Evolutionary conservation across 75 land plant genomes (phyloP), one percentile per base, ranked within the genome.

Genomic region (Selaginella tamariscina): DNA sequence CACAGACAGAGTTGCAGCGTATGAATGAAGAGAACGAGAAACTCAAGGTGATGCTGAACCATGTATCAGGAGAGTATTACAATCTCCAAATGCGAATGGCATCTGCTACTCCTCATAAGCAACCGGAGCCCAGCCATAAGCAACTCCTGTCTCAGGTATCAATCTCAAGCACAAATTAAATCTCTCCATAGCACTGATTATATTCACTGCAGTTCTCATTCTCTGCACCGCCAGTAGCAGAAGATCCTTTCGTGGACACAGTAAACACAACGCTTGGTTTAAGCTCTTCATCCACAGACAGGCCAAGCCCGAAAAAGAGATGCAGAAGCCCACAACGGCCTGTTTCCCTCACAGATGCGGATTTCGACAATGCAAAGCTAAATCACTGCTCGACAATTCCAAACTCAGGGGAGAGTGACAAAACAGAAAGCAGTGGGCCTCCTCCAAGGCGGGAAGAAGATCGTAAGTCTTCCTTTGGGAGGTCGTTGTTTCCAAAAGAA

Each of bases 11-110:
- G 70, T 21, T 89, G 0, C 63, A 55, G 1, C 70, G 80, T 1
- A 75, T 81, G 80, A 78, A 77, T 29, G 78, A 81, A 33, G 94
- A 89, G 78, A 89, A 89, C 66, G 74, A 77, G 71, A 71, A 73
- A 64, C 65, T 89, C 27, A 76, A 67, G 64, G 64, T 30, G 2
- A 74, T 76, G 84, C 70, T 87, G 20, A 73, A 30, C 33, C 75
- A 79, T 1, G 72, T 82, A 13, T 73, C 59, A 32, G 65, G 24
- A 23, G 74, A 85, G 68, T 81, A 83, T 75, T 68, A 70, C 28
- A 56, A 28, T 5, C 70, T 88, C 15, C 79, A 79, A 59, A 66
- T 75, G 68, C 82, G 21, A 24, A 23, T 72, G 32, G 30, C 9
- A 9, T 64, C 68, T 2, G 24, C 69, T 24, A 65, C 65, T 56